Evolutionary conservation across 306 rosid genomes (phyloP).

Genomic region (Quillaja saponaria): DNA sequence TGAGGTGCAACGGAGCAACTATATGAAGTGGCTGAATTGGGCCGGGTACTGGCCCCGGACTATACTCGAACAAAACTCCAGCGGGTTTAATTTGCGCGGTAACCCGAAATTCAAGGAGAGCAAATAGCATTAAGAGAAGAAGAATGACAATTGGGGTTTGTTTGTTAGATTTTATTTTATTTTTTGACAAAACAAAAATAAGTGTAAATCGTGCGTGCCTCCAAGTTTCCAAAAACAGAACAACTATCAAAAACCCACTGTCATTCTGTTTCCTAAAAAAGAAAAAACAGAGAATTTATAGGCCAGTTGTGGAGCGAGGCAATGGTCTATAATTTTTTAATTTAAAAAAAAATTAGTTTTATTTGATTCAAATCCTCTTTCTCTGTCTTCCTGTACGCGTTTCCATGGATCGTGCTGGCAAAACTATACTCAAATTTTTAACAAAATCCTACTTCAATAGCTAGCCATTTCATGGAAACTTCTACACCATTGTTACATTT

Average conservation of each 20-base stretch:
- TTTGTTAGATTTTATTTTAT: too few relatives aligned
- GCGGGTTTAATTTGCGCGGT: conserved; percentile 47
- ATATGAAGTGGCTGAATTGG: too few relatives aligned
- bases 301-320: conserved; percentile 2
- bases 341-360: conserved; percentile 1
- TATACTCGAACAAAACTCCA: not conserved
- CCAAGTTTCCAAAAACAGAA: not conserved
- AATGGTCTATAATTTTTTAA: conserved; percentile 1
- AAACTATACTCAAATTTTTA: too few relatives aligned
- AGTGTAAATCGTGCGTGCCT: too few relatives aligned
- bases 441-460: too few relatives aligned
- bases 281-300: conserved; percentile 17
- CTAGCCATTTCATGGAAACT: too few relatives aligned
- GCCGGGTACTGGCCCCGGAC: too few relatives aligned
- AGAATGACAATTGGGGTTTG: conserved; percentile 31
- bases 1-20: too few relatives aligned
- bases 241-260: conserved; percentile 24
- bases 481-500: too few relatives aligned
- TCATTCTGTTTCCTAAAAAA: conserved; percentile 32
- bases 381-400: too few relatives aligned
- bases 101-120: conserved; percentile 55
- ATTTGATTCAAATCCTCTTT: not conserved
- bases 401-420: too few relatives aligned
- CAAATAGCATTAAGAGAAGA: not conserved
- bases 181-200: conserved; percentile 17